phyloP scores from a whole-genome alignment of 495 filamentous ascomycete genomes.

The Bryoglossum gracile region DNA sequence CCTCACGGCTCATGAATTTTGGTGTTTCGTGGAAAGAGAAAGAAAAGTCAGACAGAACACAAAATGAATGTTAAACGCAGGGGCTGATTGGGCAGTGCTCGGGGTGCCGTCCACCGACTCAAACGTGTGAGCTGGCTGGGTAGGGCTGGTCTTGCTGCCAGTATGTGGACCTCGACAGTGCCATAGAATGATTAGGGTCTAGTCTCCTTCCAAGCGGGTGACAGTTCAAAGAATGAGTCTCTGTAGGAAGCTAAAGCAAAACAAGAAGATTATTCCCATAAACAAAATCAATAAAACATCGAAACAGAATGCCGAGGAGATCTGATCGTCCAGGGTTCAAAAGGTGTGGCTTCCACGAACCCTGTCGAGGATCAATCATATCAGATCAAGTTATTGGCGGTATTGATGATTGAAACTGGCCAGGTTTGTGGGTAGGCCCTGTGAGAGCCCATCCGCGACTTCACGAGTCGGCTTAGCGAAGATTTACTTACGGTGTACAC shows the following conservation, averaged over 20 bases:
- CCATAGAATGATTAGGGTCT: no score
- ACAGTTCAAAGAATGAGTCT: background rate
- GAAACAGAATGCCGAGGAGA: slow-evolving; percentile 20
- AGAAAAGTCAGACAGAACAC: background rate
- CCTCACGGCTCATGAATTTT: background rate
- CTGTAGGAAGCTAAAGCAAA: slow-evolving; percentile 2
- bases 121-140: slow-evolving; percentile 7
- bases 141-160: slow-evolving; percentile 7
- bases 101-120: background rate
- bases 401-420: slow-evolving; percentile 2
- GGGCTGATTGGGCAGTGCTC: background rate
- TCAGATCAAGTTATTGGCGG: slow-evolving; percentile 9
- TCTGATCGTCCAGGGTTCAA: background rate
- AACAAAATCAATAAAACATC: slow-evolving; percentile 11
- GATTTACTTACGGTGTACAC: no score
- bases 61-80: background rate
- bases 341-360: background rate
- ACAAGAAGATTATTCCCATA: slow-evolving; percentile 10
- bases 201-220: no score
- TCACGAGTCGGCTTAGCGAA: background rate
- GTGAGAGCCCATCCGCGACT: slow-evolving; percentile 1
- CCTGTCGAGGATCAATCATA: slow-evolving; percentile 4
- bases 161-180: no score
- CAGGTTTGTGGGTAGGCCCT: background rate
- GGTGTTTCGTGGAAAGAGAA: background rate